Conservation (phyloP, 2,329 filamentous ascomycete genomes). For the Elsinoe arachidis region DNA sequence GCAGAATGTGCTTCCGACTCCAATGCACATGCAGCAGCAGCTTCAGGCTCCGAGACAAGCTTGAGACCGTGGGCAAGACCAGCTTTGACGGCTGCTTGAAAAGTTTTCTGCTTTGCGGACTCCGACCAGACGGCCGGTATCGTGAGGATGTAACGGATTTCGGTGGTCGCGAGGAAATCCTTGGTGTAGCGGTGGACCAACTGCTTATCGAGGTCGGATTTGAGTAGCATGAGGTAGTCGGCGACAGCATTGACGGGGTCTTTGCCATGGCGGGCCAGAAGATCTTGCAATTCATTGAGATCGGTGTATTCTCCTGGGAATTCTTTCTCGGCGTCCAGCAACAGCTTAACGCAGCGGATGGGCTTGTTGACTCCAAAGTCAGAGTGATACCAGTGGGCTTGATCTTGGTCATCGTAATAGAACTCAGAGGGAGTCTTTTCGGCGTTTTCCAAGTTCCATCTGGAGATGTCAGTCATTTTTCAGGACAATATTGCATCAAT, state of each 20-base stretch:
- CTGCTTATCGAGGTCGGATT: background rate
- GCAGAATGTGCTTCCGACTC: constrained; percentile 69
- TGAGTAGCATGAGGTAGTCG: background rate
- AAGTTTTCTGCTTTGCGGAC: constrained; percentile 69
- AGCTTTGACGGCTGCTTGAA: constrained; percentile 67
- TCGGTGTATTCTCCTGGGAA: constrained; percentile 71
- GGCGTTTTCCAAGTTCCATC: no score
- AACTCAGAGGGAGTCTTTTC: no score
- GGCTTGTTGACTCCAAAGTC: constrained; percentile 69
- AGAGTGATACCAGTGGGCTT: constrained; percentile 70
- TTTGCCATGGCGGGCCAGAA: constrained; percentile 63
- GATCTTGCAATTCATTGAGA: no score
- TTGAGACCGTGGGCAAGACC: constrained; percentile 69
- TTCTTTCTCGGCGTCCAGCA: constrained; percentile 71
- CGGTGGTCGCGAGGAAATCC: background rate
- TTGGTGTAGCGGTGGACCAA: background rate
- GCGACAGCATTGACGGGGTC: constrained; percentile 71
- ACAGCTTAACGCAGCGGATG: constrained; percentile 74
- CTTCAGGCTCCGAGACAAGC: constrained; percentile 65
- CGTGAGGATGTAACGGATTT: background rate
- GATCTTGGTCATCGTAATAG: constrained; percentile 35
- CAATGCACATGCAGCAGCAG: constrained; percentile 50
- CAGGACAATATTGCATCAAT: no score
- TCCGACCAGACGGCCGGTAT: constrained; percentile 54
- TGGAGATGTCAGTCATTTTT: no score